Evolutionary conservation across 73 alveolate species (phyloP), one percentile per base, ranked within the genome.

Genomic region (Paramecium caudatum): DNA sequence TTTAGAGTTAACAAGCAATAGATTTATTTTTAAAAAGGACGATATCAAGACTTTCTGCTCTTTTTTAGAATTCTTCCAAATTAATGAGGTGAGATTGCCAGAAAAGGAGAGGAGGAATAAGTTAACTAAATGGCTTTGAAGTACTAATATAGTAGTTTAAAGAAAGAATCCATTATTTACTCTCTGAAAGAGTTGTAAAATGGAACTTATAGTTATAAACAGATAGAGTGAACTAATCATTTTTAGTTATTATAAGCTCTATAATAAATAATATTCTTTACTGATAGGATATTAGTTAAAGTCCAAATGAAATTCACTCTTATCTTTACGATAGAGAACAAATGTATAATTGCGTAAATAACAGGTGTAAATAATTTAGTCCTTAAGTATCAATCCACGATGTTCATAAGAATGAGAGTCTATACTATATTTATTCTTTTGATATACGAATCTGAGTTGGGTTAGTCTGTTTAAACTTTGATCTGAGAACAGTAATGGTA

Each of bases 31-130:
- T 25, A 82, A 83, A 90, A 3, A 90, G 68, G 17, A 90, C 13
- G 17, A 90, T n/a, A 90, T 90, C 94, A 1, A 70, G 90, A 33
- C 90, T 86, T 8, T 82, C 80, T 1, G 94, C 94, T 50, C 41
- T 17, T 37, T 46, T 15, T 21, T 16, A 82, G 43, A 90, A 90
- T 37, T 27, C 21, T 3, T 43, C 82, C 19, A 82, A 68, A 49
- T 90, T 30, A 0, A 85, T 49, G 15, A 10, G 47, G 15, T 90
- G 90, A 5, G 15, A 47, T 33, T 39, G 85, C 47, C 91, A 90
- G 32, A 80, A 90, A 13, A 16, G 63, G 68, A 9, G 5, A 33
- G 15, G 83, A 49, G 2, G 49, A 5, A 25, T 36, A 17, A 65
- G 39, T n/a, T n/a, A 36, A 30, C 49, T 25, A 6, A 32, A 65